A percentile compares a stretch with the other conserved stretches of the same genome.
Conservation (phyloP, 164 flowering plant genomes). For the Tetracentron sinense region DNA sequence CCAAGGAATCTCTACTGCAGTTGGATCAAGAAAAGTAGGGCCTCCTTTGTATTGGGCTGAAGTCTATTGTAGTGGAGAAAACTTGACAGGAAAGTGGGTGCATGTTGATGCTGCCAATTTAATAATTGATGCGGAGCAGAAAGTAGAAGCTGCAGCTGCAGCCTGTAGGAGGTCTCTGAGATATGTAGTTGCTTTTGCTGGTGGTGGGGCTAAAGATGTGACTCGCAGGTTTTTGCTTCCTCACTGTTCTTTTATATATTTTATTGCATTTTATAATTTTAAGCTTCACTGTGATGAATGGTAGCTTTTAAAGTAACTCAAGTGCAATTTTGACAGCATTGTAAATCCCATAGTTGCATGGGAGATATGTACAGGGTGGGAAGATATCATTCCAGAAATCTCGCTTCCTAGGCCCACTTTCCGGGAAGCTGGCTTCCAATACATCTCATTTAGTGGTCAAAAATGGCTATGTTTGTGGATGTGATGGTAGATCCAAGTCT, state of each 20-base stretch:
- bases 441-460: no score
- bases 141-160: slow-evolving; percentile 77
- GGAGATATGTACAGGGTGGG: no score
- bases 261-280: background rate
- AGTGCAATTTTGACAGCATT: background rate
- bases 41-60: slow-evolving; percentile 94
- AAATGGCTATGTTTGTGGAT: no score
- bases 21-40: slow-evolving; percentile 79
- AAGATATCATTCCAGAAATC: no score
- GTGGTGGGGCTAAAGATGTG: slow-evolving; percentile 91
- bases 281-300: background rate
- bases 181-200: slow-evolving; percentile 97
- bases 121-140: slow-evolving; percentile 73
- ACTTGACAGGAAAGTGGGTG: slow-evolving; percentile 90
- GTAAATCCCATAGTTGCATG: background rate
- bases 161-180: slow-evolving; percentile 83
- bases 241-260: background rate
- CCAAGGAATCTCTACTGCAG: slow-evolving; percentile 61
- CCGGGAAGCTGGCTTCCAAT: no score
- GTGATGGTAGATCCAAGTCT: no score
- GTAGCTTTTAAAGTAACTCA: background rate
- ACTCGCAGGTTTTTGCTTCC: slow-evolving; percentile 73
- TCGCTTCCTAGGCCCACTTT: no score
- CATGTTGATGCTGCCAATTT: slow-evolving; percentile 89
- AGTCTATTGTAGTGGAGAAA: slow-evolving; percentile 80